phyloP scores from a whole-genome alignment of 2,329 filamentous ascomycete species.

The Dothidotthia symphoricarpi region DNA sequence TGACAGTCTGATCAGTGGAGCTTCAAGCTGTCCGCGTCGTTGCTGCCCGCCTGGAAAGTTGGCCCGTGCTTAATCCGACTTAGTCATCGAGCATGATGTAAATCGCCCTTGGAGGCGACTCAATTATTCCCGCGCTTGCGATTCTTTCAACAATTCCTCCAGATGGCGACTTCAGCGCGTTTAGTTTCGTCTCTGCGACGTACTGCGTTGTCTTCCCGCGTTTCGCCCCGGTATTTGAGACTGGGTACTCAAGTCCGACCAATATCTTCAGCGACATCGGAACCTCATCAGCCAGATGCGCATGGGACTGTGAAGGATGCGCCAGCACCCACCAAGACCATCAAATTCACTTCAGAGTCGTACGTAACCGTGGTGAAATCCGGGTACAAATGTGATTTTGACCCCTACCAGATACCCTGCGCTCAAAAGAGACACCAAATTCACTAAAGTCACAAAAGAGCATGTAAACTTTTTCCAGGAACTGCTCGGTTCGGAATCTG shows the following conservation, averaged over 20 bases:
- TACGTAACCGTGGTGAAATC: slow-evolving; percentile 39
- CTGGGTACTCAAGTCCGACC: slow-evolving; percentile 37
- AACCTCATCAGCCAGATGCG: slow-evolving; percentile 42
- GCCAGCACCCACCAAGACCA: slow-evolving; percentile 43
- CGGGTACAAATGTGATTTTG: slow-evolving; percentile 3
- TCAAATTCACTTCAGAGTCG: slow-evolving; percentile 80
- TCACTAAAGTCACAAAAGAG: slow-evolving; percentile 68
- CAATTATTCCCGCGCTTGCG: slow-evolving; percentile 17
- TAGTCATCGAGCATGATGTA: slow-evolving; percentile 25
- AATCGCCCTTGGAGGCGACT: slow-evolving; percentile 4
- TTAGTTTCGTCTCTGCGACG: slow-evolving; percentile 36
- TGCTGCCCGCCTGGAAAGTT: slow-evolving; percentile 36
- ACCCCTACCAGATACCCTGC: slow-evolving; percentile 62
- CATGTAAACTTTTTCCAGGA: slow-evolving; percentile 81
- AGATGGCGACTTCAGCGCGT: slow-evolving; percentile 39
- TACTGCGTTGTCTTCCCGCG: slow-evolving; percentile 27
- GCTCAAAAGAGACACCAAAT: slow-evolving; percentile 75
- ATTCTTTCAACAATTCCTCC: slow-evolving; percentile 17
- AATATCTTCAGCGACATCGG: slow-evolving; percentile 42
- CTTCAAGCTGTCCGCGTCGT: slow-evolving; percentile 42
- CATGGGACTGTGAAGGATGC: slow-evolving; percentile 36
- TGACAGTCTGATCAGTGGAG: slow-evolving; percentile 19
- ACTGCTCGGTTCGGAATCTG: slow-evolving; percentile 74
- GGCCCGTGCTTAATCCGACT: slow-evolving; percentile 25
- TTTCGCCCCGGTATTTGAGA: slow-evolving; percentile 23